Evolutionary conservation across 2,329 filamentous ascomycete species (phyloP), one percentile per base, ranked within the genome.

Genomic region (Paraphoma chrysanthemicola): DNA sequence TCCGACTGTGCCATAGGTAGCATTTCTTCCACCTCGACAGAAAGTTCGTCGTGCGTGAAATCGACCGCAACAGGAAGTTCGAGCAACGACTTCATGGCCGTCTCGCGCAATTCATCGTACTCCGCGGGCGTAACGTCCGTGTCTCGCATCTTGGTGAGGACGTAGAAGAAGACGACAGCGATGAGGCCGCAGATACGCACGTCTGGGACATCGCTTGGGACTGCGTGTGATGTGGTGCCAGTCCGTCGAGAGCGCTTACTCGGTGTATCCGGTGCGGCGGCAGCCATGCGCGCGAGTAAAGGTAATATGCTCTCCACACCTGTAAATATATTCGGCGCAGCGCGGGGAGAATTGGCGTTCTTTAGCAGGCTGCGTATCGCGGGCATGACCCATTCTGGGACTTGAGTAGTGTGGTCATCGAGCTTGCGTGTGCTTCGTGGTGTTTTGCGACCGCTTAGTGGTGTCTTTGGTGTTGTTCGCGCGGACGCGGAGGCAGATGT

Each of bases 281-380:
- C 63, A 8, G 67, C 54, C 67, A 73, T 74, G 42, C 64, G 68
- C 14, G 64, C 64, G 9, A 74, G 69, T 8, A 77, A 63, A 9
- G 74, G 76, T 2, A 84, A 66, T 77, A 80, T 90, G 3, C 80
- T 83, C 28, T 80, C 89, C 49, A 93, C 83, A 1, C 91, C 92
- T 0, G 91, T 89, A 47, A 91, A 85, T 0, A 96, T 84, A 51
- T 92, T 90, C 0, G 90, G 90, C 0, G 86, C 86, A 3, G 93
- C 83, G 4, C 80, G 82, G 6, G 85, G 82, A 0, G 87, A 85
- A 1, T 82, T 81, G 9, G 92, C 81, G 23, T 84, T 82, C 39
- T 82, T 83, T 72, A 90, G 89, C 10, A 96, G 75, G 55, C 83
- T 84, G 23, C 90, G 85, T 8, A 92, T 86, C 0, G 86, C 83